Percentiles rank a stretch among this genome's conserved stretches.
Conservation (phyloP, 768 basidiomycete species). For the Cystofilobasidium macerans region DNA sequence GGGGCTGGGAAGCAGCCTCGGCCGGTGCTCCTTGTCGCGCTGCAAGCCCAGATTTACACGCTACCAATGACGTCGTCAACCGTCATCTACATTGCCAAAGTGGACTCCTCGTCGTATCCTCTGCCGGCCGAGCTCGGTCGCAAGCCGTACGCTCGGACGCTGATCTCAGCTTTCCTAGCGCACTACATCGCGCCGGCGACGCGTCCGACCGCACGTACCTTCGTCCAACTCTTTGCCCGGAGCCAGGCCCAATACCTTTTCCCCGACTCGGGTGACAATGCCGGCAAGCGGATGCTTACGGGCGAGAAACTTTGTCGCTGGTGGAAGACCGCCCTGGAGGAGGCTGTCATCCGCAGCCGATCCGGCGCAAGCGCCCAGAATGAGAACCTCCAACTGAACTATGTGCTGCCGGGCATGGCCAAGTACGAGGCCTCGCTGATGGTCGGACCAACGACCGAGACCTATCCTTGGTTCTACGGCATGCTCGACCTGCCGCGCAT, state of each 20-base stretch:
- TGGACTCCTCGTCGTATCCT: constrained; percentile 80
- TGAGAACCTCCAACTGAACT: not conserved
- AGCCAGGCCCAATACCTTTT: constrained; percentile 89
- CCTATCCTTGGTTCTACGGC: constrained; percentile 35
- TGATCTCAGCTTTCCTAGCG: constrained; percentile 57
- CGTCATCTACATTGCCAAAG: constrained; percentile 82
- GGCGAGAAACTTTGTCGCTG: constrained; percentile 76
- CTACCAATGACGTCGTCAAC: constrained; percentile 55
- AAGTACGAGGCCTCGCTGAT: not conserved
- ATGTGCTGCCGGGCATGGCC: constrained; percentile 6
- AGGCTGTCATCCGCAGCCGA: constrained; percentile 43
- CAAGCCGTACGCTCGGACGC: constrained; percentile 39
- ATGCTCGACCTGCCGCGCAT: constrained; percentile 15
- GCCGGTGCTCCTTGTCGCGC: constrained; percentile 19
- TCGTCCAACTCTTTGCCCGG: constrained; percentile 82
- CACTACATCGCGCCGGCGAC: constrained; percentile 53
- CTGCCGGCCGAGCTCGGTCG: constrained; percentile 39
- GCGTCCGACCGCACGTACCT: constrained; percentile 53
- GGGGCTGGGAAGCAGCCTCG: constrained; percentile 44
- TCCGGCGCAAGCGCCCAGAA: not conserved
- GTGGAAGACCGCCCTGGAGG: constrained; percentile 72
- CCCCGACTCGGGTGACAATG: constrained; percentile 64
- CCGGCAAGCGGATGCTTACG: constrained; percentile 59
- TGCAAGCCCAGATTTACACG: constrained; percentile 61
- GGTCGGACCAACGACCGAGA: not conserved